Evolutionary conservation across 495 filamentous ascomycete genomes (phyloP).

Genomic region (Halenospora varia): DNA sequence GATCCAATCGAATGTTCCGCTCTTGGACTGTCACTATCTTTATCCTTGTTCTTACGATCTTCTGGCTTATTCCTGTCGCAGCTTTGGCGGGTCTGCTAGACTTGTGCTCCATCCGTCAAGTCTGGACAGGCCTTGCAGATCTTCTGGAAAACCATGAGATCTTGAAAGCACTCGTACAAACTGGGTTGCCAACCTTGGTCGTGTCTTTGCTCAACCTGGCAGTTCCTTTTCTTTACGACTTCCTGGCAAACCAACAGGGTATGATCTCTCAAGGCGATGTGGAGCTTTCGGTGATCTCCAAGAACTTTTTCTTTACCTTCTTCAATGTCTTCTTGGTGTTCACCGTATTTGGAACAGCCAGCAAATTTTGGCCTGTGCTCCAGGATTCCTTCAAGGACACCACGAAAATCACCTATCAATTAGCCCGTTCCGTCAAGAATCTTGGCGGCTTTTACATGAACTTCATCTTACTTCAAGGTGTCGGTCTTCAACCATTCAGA

Average conservation of each 20-base stretch:
- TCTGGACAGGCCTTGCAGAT: constrained; percentile 68
- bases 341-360: constrained; percentile 81
- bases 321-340: constrained; percentile 98
- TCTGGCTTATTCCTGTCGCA: constrained; percentile 87
- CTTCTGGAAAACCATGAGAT: constrained; percentile 62
- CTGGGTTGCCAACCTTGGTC: constrained; percentile 78
- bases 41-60: constrained; percentile 74
- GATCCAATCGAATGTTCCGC: constrained; percentile 63
- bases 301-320: constrained; percentile 99
- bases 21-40: constrained; percentile 79
- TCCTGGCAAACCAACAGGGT: constrained; percentile 83
- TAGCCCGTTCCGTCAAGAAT: constrained; percentile 70
- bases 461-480: constrained; percentile 86
- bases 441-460: constrained; percentile 87
- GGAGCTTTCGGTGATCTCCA: constrained; percentile 92
- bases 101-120: constrained; percentile 67
- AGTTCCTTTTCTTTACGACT: constrained; percentile 94
- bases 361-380: constrained; percentile 65
- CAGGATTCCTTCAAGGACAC: constrained; percentile 73
- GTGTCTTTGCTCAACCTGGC: constrained; percentile 82
- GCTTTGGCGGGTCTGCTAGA: constrained; percentile 74
- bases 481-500: constrained; percentile 90
- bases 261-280: constrained; percentile 93
- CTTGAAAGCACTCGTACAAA: constrained; percentile 72
- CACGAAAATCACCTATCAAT: constrained; percentile 65